Evolutionary conservation across 106 monocot species (phyloP), one percentile per base, ranked within the genome.

Genomic region (Hemerocallis citrina): DNA sequence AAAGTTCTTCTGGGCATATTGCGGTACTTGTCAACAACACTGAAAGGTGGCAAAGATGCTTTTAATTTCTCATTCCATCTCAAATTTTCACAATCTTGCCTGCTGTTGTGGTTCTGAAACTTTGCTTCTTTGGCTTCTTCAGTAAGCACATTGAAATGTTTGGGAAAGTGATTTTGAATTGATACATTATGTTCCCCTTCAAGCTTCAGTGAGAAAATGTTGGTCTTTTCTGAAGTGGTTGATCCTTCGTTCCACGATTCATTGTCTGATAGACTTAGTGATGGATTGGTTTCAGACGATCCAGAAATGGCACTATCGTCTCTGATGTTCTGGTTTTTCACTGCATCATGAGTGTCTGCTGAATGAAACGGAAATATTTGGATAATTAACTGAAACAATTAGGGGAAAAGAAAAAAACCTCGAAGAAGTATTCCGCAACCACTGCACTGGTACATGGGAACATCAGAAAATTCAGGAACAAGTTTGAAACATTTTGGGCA

Each of bases 401-500:
- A 0, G 36, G 25, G 13, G 2, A 23, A n/a, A 23, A 40, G 14
- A 15, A 27, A 31, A 10, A 33, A 28, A 80, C 84, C 68, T 73
- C 31, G 70, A 46, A 85, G 79, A 55, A 75, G 15, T 16, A 61
- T 55, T 52, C 66, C 57, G 5, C 85, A 85, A 41, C 71, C 80
- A 12, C 81, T 74, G 10, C 85, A 85, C 59, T 59, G 59, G 49
- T 85, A 85, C 19, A 77, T 36, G 4, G 77, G 63, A 62, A 81
- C 57, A 55, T 66, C 47, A 19, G 74, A 50, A 58, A 65, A 70
- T 64, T 85, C 85, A 1, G 63, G 67, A 6, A 81, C 74, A 59
- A 81, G 52, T 27, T 68, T 63, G 12, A 12, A 35, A 39, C 85
- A 85, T 77, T 72, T 81, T n/a, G 85, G 81, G 64, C 85, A 85